Conservation (phyloP, 257 asterid genomes). For the Gentiana straminea region DNA sequence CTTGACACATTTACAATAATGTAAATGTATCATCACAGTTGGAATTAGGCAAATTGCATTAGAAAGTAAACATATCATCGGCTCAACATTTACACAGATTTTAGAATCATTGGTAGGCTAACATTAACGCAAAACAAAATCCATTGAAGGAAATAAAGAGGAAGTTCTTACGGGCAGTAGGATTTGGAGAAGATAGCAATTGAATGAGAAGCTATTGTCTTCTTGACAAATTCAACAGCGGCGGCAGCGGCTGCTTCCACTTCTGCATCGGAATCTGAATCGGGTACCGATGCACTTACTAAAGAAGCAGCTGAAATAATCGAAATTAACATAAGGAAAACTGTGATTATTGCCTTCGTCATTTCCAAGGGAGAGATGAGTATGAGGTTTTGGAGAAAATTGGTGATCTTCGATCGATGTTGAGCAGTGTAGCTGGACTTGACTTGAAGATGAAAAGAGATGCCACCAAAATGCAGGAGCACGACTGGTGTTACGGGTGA, state of each 20-base stretch:
- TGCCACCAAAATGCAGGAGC: too few species aligned
- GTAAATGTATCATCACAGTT: too few species aligned
- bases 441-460: too few species aligned
- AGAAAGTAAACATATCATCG: too few species aligned
- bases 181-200: conserved; percentile 89
- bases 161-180: conserved; percentile 58
- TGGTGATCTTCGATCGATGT: too few species aligned
- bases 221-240: conserved; percentile 39
- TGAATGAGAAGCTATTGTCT: conserved; percentile 53
- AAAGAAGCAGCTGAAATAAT: conserved; percentile 1
- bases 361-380: conserved; percentile 3
- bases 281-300: conserved; percentile 6
- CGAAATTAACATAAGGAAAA: not conserved
- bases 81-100: too few species aligned
- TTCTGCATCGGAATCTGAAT: conserved; percentile 9
- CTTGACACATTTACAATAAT: too few species aligned
- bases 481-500: too few species aligned
- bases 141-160: not conserved
- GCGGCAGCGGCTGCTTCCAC: conserved; percentile 17
- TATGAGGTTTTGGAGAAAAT: too few species aligned
- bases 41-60: too few species aligned
- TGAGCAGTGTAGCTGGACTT: too few species aligned
- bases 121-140: not conserved
- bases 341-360: conserved; percentile 8
- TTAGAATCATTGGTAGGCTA: too few species aligned